A percentile compares a stretch with the other conserved stretches of the same genome.
Evolutionary conservation across 2,329 filamentous ascomycete species (phyloP).

Genomic region (Albophoma yamanashiensis): DNA sequence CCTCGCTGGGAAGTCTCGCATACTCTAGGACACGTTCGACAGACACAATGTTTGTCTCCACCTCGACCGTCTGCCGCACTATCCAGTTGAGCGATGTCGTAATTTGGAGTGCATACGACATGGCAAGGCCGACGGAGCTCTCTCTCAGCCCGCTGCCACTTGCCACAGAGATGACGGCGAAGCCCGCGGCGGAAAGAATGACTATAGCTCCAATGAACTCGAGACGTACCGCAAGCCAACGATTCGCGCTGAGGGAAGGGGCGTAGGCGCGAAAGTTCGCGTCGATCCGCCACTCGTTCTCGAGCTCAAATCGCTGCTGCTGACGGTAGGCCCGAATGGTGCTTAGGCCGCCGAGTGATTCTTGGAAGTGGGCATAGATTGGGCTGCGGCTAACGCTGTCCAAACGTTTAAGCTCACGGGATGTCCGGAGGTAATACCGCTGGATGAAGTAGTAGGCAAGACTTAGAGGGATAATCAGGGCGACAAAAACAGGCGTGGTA

Average conservation of each 20-base stretch:
- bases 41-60: conserved; percentile 99
- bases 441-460: conserved; percentile 87
- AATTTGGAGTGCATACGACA: conserved; percentile 97
- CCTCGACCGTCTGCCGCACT: conserved; percentile 93
- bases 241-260: conserved; percentile 85
- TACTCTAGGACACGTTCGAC: conserved; percentile 98
- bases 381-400: conserved; percentile 94
- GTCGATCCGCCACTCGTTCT: conserved; percentile 97
- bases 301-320: conserved; percentile 73
- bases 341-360: conserved; percentile 84
- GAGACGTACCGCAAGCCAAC: conserved; percentile 89
- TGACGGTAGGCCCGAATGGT: conserved; percentile 95
- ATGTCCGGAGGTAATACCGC: conserved; percentile 92
- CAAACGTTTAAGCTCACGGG: conserved; percentile 88
- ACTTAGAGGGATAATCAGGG: conserved; percentile 70
- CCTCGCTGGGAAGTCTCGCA: conserved; percentile 80
- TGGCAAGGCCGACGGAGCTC: conserved; percentile 80
- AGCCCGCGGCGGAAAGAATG: conserved; percentile 75
- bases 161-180: conserved; percentile 72
- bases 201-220: conserved; percentile 94
- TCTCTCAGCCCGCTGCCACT: conserved; percentile 51
- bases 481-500: conserved; percentile 68
- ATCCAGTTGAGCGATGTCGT: conserved; percentile 98
- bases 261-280: conserved; percentile 91
- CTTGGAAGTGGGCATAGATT: conserved; percentile 97